These are phyloP conservation scores for Geosmithia morbida DNA, from an alignment of 2,329 filamentous ascomycete species.

Conservation along the genomic window DNA sequence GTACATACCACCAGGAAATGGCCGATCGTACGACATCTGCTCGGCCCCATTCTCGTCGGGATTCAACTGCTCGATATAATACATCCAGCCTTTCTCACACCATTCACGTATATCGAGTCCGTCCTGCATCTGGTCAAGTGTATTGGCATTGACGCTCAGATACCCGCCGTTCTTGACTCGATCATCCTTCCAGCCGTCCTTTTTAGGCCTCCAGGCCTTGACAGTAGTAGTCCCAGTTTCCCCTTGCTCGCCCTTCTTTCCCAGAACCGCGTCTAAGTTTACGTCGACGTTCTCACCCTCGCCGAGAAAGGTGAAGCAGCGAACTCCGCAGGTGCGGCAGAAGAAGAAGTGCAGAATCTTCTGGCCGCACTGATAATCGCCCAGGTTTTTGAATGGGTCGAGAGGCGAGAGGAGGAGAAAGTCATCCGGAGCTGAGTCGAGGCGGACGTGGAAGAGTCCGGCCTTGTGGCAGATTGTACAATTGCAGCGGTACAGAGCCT, in stretches of 20 bases:
- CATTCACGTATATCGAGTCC: constrained; percentile 21
- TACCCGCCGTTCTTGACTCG: constrained; percentile 10
- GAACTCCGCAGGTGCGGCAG: constrained; percentile 28
- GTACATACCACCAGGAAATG: constrained; percentile 2
- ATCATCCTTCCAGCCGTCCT: constrained; percentile 5
- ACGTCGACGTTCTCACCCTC: constrained; percentile 13
- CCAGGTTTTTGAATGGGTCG: constrained; percentile 19
- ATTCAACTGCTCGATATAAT: constrained; percentile 9
- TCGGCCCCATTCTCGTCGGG: not conserved
- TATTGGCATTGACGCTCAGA: constrained; percentile 21
- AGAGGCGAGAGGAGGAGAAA: constrained; percentile 29
- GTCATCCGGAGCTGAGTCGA: constrained; percentile 18
- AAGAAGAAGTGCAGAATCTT: constrained; percentile 25
- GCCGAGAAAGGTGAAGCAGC: constrained; percentile 24
- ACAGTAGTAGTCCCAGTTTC: constrained; percentile 1
- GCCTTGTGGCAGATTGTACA: constrained; percentile 33
- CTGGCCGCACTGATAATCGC: constrained; percentile 21
- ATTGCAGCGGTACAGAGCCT: constrained; percentile 25
- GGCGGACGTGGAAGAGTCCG: constrained; percentile 28
- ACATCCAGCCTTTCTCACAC: constrained; percentile 17
- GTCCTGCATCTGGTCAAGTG: constrained; percentile 20
- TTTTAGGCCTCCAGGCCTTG: constrained; percentile 15
- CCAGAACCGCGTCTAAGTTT: constrained; percentile 6
- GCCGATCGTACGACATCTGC: not conserved
- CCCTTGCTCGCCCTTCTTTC: constrained; percentile 1